phyloP scores from a whole-genome alignment of 352 stramenopile genomes.

The Ophiocytium majus region DNA sequence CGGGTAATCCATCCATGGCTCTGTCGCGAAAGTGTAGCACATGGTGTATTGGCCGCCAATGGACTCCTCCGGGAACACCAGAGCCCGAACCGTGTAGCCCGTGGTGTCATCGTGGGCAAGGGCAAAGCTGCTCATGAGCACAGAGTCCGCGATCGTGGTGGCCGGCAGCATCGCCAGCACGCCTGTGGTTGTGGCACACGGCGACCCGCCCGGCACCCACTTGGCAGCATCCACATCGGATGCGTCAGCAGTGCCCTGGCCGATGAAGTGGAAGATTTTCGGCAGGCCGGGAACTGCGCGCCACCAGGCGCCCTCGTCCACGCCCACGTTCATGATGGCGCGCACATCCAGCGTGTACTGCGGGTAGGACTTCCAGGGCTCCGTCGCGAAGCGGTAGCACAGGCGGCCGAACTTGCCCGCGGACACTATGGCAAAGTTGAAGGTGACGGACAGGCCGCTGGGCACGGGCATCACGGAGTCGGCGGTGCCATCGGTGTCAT shows the following conservation, averaged over 20 bases:
- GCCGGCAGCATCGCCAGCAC: background rate
- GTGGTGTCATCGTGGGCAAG: constrained; percentile 31
- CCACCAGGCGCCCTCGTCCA: constrained; percentile 26
- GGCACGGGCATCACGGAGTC: background rate
- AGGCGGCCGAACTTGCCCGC: background rate
- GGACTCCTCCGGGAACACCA: constrained; percentile 36
- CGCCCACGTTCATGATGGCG: constrained; percentile 38
- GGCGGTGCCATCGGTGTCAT: background rate
- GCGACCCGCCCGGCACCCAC: background rate
- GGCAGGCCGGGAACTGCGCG: constrained; percentile 33
- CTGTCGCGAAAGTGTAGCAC: constrained; percentile 49
- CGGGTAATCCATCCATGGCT: constrained; percentile 39
- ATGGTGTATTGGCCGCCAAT: constrained; percentile 42
- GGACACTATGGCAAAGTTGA: background rate
- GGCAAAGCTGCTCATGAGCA: constrained; percentile 23
- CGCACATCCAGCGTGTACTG: constrained; percentile 41
- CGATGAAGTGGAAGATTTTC: constrained; percentile 46
- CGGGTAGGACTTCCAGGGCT: constrained; percentile 44
- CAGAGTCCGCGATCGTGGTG: constrained; percentile 13
- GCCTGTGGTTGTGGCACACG: background rate
- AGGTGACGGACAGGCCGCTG: background rate
- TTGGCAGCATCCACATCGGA: background rate
- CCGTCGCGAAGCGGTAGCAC: constrained; percentile 19
- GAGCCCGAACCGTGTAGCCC: constrained; percentile 32
- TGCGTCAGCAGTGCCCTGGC: constrained; percentile 32